Conservation (phyloP, 2,329 filamentous ascomycete genomes). For the Xylariales sp. region DNA sequence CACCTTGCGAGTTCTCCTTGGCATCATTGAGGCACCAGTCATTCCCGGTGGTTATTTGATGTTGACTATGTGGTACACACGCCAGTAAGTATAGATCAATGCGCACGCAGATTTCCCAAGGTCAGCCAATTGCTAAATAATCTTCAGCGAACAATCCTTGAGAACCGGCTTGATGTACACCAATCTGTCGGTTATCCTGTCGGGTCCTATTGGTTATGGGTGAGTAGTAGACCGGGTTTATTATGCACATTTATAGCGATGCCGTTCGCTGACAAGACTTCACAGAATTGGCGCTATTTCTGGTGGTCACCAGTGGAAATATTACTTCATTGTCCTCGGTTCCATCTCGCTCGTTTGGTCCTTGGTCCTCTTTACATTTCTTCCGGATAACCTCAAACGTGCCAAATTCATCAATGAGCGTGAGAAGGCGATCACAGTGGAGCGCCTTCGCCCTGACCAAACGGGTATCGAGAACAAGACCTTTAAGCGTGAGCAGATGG, state of each 20-base stretch:
- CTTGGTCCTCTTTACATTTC: constrained; percentile 47
- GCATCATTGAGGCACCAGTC: constrained; percentile 2
- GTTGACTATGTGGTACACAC: constrained; percentile 8
- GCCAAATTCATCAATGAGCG: constrained; percentile 55
- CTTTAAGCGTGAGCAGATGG: constrained; percentile 23
- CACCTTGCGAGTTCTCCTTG: constrained; percentile 5
- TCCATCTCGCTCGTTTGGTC: constrained; percentile 53
- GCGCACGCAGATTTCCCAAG: background rate
- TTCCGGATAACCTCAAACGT: constrained; percentile 59
- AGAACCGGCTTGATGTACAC: constrained; percentile 9
- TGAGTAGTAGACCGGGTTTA: background rate
- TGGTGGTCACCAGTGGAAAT: constrained; percentile 24
- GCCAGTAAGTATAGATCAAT: constrained; percentile 2
- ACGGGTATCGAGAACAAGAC: constrained; percentile 40
- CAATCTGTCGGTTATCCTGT: constrained; percentile 7
- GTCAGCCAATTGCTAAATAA: background rate
- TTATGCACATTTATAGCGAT: too few species aligned
- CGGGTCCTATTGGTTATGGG: constrained; percentile 7
- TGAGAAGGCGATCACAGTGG: constrained; percentile 53
- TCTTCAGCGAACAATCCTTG: constrained; percentile 4
- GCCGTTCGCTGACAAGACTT: background rate
- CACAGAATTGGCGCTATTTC: constrained; percentile 58
- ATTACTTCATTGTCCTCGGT: constrained; percentile 55
- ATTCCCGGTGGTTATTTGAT: constrained; percentile 8
- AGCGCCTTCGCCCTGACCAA: constrained; percentile 44